Percentiles rank a stretch among this genome's conserved stretches.
These are phyloP conservation scores for Trichoderma gamsii DNA, from an alignment of 495 filamentous ascomycete species.

Conservation along the genomic window DNA sequence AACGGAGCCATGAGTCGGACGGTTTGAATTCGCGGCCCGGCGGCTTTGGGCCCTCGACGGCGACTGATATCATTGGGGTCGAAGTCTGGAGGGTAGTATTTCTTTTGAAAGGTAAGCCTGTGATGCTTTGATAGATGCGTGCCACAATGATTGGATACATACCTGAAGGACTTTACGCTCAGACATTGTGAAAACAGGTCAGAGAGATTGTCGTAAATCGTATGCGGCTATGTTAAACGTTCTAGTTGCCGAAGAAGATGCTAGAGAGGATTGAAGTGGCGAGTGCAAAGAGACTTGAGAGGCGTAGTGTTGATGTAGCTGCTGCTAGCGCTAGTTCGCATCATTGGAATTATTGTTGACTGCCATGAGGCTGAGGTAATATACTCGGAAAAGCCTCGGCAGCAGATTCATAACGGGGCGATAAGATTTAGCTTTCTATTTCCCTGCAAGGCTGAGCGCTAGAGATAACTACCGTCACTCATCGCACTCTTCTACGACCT, in stretches of 20 bases:
- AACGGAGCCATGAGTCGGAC: constrained; percentile 98
- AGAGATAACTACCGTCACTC: not conserved
- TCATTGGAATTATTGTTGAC: not conserved
- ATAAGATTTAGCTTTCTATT: not conserved
- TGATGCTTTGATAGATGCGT: not conserved
- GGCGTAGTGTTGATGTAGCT: too few relatives aligned
- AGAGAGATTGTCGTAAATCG: not conserved
- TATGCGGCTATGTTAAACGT: not conserved
- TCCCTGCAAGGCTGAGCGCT: not conserved
- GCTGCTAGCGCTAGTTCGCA: too few relatives aligned
- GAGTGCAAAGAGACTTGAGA: not conserved
- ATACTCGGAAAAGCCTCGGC: not conserved
- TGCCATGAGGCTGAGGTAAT: constrained; percentile 12
- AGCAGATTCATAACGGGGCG: not conserved
- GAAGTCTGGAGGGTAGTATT: constrained; percentile 96
- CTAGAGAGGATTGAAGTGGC: not conserved
- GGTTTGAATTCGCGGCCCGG: constrained; percentile 75
- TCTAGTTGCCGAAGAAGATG: not conserved
- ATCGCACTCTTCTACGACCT: not conserved
- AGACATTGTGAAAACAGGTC: constrained; percentile 1
- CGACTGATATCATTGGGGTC: constrained; percentile 78
- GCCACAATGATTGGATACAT: not conserved
- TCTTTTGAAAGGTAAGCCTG: constrained; percentile 22
- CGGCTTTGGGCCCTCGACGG: constrained; percentile 57
- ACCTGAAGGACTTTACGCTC: constrained; percentile 17